phyloP scores from a whole-genome alignment of 441 rosid genomes.

The Macaranga tanarius region DNA sequence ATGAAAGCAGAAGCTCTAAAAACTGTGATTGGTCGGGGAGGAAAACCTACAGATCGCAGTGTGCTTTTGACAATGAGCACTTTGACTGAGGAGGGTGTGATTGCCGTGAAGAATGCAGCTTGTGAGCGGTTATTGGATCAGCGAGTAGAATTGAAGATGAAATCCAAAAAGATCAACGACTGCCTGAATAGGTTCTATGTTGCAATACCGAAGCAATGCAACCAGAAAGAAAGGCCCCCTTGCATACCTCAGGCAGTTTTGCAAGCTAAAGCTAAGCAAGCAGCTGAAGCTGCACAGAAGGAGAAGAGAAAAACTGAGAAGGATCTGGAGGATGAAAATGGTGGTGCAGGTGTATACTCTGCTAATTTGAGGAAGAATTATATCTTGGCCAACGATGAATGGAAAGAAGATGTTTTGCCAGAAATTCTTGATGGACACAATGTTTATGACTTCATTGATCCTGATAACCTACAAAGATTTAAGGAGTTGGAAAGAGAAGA shows the following conservation, averaged over 20 bases:
- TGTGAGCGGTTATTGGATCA: slow-evolving; percentile 69
- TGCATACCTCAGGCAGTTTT: slow-evolving; percentile 70
- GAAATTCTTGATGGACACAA: slow-evolving; percentile 94
- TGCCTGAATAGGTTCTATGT: slow-evolving; percentile 85
- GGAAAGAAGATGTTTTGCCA: slow-evolving; percentile 85
- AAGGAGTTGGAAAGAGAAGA: slow-evolving; percentile 83
- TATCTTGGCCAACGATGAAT: slow-evolving; percentile 68
- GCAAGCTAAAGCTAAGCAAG: slow-evolving; percentile 65
- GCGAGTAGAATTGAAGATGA: slow-evolving; percentile 76
- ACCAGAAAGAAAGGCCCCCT: slow-evolving; percentile 66
- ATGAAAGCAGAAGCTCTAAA: slow-evolving; percentile 77
- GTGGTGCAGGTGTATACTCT: slow-evolving; percentile 90
- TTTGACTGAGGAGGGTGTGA: slow-evolving; percentile 75
- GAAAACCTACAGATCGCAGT: slow-evolving; percentile 45
- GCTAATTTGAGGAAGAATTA: slow-evolving; percentile 73
- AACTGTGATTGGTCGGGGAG: slow-evolving; percentile 64
- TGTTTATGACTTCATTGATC: slow-evolving; percentile 83
- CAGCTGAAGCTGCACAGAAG: slow-evolving; percentile 54
- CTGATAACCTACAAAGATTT: slow-evolving; percentile 70
- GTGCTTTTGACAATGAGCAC: slow-evolving; percentile 84
- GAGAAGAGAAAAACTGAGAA: slow-evolving; percentile 75
- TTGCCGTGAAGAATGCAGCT: slow-evolving; percentile 83
- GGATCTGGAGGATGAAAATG: slow-evolving; percentile 84
- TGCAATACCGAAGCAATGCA: slow-evolving; percentile 81
- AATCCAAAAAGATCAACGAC: slow-evolving; percentile 82